Conservation (phyloP, 352 stramenopile species). For the Phytophthora quininea region DNA sequence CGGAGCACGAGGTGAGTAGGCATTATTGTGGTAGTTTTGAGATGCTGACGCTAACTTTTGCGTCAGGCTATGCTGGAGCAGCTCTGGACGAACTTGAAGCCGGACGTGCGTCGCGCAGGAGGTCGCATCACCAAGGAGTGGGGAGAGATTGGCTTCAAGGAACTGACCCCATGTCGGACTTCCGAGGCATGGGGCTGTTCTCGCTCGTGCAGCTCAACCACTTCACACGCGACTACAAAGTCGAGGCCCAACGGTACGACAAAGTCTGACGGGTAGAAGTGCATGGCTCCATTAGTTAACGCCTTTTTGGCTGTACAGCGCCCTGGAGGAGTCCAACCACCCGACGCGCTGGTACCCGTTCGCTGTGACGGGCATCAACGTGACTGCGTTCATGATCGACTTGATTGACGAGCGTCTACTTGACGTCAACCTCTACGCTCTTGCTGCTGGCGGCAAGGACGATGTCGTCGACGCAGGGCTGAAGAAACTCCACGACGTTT, state of each 20-base stretch:
- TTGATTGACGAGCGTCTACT: constrained; percentile 75
- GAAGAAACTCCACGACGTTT: constrained; percentile 72
- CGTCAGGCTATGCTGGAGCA: constrained; percentile 75
- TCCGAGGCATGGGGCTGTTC: constrained; percentile 82
- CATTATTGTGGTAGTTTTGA: not conserved
- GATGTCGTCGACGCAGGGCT: constrained; percentile 47
- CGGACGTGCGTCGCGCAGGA: constrained; percentile 69
- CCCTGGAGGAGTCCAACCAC: constrained; percentile 83
- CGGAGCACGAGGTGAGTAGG: constrained; percentile 58
- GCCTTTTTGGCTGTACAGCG: constrained; percentile 32
- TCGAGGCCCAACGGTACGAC: constrained; percentile 71
- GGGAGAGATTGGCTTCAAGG: constrained; percentile 89
- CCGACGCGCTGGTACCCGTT: constrained; percentile 88
- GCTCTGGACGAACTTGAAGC: constrained; percentile 82
- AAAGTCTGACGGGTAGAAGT: not conserved
- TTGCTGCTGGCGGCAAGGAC: constrained; percentile 27
- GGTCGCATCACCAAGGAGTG: constrained; percentile 88
- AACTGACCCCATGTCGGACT: constrained; percentile 87
- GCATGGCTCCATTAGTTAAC: not conserved
- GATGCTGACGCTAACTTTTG: not conserved
- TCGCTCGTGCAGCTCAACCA: constrained; percentile 80
- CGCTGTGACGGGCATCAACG: constrained; percentile 86
- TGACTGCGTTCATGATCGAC: constrained; percentile 83
- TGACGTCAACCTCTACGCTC: constrained; percentile 74
- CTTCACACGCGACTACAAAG: constrained; percentile 75